Evolutionary conservation across 495 filamentous ascomycete species (phyloP).

Genomic region (Pseudoneurospora amorphoporcata): DNA sequence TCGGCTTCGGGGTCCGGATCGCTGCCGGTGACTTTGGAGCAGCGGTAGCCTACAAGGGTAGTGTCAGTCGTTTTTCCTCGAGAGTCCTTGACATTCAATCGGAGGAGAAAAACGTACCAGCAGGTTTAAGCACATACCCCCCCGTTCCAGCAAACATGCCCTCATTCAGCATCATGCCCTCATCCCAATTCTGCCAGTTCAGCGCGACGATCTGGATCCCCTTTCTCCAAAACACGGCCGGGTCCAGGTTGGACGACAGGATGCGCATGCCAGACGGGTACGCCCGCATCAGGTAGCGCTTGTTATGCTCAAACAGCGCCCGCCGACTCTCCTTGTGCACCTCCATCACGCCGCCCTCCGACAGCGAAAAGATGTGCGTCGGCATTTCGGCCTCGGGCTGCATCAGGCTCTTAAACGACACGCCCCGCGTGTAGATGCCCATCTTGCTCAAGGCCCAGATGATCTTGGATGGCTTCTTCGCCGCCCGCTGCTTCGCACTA

Average conservation of each 20-base stretch:
- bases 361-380: conserved; percentile 79
- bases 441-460: conserved; percentile 61
- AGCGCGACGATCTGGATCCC: conserved; percentile 88
- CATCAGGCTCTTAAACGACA: conserved; percentile 62
- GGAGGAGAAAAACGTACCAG: conserved; percentile 26
- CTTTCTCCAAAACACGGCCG: conserved; percentile 72
- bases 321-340: conserved; percentile 50
- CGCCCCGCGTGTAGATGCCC: conserved; percentile 73
- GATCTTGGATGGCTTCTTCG: conserved; percentile 51
- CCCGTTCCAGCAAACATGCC: conserved; percentile 76
- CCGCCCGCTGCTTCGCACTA: background rate
- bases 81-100: background rate
- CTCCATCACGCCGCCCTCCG: conserved; percentile 64
- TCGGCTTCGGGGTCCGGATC: background rate
- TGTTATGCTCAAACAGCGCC: conserved; percentile 72
- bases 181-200: conserved; percentile 89
- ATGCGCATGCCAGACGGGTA: conserved; percentile 80
- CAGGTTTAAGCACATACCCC: conserved; percentile 80
- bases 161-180: conserved; percentile 91
- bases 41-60: conserved; percentile 21
- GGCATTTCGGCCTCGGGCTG: conserved; percentile 56
- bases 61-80: background rate
- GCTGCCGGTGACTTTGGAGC: conserved; percentile 4
- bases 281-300: conserved; percentile 73
- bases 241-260: conserved; percentile 76